Evolutionary conservation across 2,329 filamentous ascomycete genomes (phyloP), one percentile per base, ranked within the genome.

Genomic region (Cadophora sp.): DNA sequence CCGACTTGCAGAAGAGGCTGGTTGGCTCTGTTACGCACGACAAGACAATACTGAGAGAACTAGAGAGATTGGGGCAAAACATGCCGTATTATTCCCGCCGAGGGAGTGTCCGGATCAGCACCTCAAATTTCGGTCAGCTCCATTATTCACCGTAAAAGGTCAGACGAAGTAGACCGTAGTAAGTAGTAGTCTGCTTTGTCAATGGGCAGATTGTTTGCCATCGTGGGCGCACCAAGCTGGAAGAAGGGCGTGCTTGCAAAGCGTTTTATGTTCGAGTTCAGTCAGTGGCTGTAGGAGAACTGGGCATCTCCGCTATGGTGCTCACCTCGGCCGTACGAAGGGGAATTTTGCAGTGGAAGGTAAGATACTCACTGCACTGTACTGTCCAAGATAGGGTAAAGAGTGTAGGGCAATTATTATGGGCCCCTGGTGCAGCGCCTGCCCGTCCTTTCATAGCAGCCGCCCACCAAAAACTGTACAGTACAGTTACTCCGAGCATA

Each of bases 41-140:
- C n/a, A 59, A 34, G 34, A 59, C 12, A 40, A 46, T n/a, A 61
- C 40, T 12, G 26, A 61, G 58, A 43, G 31, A 60, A 27, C 12
- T 43, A 6, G 22, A 40, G 37, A 43, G 22, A 46, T 43, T 61
- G 58, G n/a, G 16, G 22, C 7, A 46, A 61, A 61, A 61, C 55
- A 58, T 37, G 58, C 58, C 37, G 58, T 43, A 46, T 40, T 46
- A 61, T 61, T 46, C 22, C 24, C 58, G 58, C 58, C 58, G 58
- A 61, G 37, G 34, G 26, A 61, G 26, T 27, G 34, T 12, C 58
- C 37, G 58, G 58, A 61, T 61, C 58, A 29, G 58, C 58, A 61
- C 34, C 58, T 61, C 40, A 27, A 43, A 14, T 59, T 59, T 34
- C 55, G 16, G 29, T 59, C 31, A 55, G 51, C 14, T 34, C 29